Evolutionary conservation across 2,329 filamentous ascomycete species (phyloP).

Genomic region (Lachnum nothofagi): DNA sequence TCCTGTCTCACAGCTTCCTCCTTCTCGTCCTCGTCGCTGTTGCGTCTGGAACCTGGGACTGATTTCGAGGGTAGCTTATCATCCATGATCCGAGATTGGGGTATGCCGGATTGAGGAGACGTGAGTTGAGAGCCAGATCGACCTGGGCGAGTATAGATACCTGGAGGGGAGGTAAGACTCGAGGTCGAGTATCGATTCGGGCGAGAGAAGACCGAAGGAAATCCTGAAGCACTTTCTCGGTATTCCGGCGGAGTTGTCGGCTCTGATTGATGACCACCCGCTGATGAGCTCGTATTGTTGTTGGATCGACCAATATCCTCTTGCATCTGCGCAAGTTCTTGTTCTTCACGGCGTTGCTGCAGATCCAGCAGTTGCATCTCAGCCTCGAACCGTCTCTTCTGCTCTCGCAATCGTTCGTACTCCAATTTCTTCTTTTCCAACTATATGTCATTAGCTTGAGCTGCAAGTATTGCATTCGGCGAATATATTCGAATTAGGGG

Average conservation of each 20-base stretch:
- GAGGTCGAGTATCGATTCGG: constrained; percentile 86
- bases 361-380: constrained; percentile 88
- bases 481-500: neutral
- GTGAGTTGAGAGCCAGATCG: constrained; percentile 75
- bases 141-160: constrained; percentile 65
- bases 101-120: constrained; percentile 65
- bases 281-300: constrained; percentile 32
- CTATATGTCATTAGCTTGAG: constrained; percentile 48
- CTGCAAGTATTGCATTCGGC: neutral
- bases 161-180: constrained; percentile 76
- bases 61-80: constrained; percentile 74
- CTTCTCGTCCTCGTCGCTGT: constrained; percentile 87
- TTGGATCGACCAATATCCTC: constrained; percentile 63
- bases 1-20: constrained; percentile 67
- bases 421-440: constrained; percentile 91
- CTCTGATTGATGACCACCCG: constrained; percentile 73
- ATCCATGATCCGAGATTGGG: constrained; percentile 54
- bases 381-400: constrained; percentile 82
- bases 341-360: constrained; percentile 75
- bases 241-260: constrained; percentile 95
- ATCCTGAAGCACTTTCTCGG: constrained; percentile 64
- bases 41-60: constrained; percentile 77
- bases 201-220: constrained; percentile 74
- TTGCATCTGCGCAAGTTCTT: constrained; percentile 79
- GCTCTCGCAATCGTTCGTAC: constrained; percentile 84